Conservation (phyloP, 2,329 filamentous ascomycete species). For the Coleophoma cylindrospora region DNA sequence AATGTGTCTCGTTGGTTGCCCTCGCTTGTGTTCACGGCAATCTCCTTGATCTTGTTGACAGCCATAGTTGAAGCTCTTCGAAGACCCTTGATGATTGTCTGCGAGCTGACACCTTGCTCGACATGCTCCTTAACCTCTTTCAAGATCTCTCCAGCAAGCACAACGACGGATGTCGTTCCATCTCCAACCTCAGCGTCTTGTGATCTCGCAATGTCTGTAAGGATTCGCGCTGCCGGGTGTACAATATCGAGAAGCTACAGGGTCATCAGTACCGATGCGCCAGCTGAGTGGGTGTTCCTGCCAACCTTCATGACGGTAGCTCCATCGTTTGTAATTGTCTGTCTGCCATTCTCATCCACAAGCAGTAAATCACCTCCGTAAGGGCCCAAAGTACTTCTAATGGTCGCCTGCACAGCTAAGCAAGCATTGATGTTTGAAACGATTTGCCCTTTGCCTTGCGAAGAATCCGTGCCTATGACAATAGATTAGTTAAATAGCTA, state of each 20-base stretch:
- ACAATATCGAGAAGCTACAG: conserved; percentile 90
- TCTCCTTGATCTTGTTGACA: conserved; percentile 98
- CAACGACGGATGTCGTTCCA: conserved; percentile 95
- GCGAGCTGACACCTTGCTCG: conserved; percentile 93
- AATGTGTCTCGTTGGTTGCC: conserved; percentile 83
- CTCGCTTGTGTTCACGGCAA: conserved; percentile 80
- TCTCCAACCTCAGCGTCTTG: conserved; percentile 99
- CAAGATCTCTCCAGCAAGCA: conserved; percentile 93
- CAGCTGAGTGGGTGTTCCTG: neutral
- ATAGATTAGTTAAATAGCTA: conserved; percentile 4
- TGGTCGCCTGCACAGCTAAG: conserved; percentile 88
- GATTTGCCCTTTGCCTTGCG: conserved; percentile 94
- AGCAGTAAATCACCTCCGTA: conserved; percentile 96
- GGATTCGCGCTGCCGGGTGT: conserved; percentile 92
- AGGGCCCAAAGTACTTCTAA: conserved; percentile 92
- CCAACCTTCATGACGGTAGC: conserved; percentile 97
- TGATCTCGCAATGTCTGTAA: conserved; percentile 96
- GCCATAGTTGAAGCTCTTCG: conserved; percentile 84
- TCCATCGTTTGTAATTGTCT: conserved; percentile 98
- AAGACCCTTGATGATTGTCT: conserved; percentile 95
- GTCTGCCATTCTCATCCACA: conserved; percentile 89
- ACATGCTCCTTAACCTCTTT: conserved; percentile 97
- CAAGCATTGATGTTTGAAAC: conserved; percentile 98
- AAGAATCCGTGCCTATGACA: conserved; percentile 81
- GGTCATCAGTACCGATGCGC: conserved; percentile 9